A percentile compares a stretch with the other conserved stretches of the same genome.
These are phyloP conservation scores for Xylogone sp. DNA, from an alignment of 2,329 filamentous ascomycete genomes.

Conservation along the genomic window DNA sequence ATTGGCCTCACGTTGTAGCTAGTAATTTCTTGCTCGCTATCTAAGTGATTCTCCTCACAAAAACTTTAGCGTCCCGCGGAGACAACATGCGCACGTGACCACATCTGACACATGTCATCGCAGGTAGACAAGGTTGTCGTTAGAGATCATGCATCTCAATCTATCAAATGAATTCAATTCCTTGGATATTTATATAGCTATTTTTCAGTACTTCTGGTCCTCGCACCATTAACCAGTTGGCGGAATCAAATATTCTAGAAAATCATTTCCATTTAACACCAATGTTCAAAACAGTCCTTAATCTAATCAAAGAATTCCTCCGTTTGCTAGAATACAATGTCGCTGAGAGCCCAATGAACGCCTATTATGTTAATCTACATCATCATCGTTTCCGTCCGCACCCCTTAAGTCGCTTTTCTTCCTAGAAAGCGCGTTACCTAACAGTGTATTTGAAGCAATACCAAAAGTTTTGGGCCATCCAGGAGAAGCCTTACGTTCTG, in stretches of 20 bases:
- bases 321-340: not conserved
- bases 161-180: too few relatives aligned
- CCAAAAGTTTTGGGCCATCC: conserved; percentile 26
- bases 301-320: not conserved
- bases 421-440: conserved; percentile 26
- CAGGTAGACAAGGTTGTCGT: too few relatives aligned
- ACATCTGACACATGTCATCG: not conserved
- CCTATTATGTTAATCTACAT: conserved; percentile 18
- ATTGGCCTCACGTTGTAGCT: not conserved
- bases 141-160: too few relatives aligned
- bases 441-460: conserved; percentile 25
- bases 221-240: too few relatives aligned
- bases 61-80: not conserved
- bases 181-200: too few relatives aligned
- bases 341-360: not conserved
- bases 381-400: conserved; percentile 24
- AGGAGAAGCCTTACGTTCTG: conserved; percentile 18
- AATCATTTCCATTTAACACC: too few relatives aligned
- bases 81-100: not conserved
- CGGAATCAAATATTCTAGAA: too few relatives aligned
- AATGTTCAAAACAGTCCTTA: not conserved
- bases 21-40: not conserved
- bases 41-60: not conserved
- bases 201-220: too few relatives aligned
- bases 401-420: conserved; percentile 23